Percentiles rank a stretch among this genome's conserved stretches.
These are phyloP conservation scores for Saccharomycopsis capsularis DNA, from an alignment of 805 yeast genomes.

Conservation along the genomic window DNA sequence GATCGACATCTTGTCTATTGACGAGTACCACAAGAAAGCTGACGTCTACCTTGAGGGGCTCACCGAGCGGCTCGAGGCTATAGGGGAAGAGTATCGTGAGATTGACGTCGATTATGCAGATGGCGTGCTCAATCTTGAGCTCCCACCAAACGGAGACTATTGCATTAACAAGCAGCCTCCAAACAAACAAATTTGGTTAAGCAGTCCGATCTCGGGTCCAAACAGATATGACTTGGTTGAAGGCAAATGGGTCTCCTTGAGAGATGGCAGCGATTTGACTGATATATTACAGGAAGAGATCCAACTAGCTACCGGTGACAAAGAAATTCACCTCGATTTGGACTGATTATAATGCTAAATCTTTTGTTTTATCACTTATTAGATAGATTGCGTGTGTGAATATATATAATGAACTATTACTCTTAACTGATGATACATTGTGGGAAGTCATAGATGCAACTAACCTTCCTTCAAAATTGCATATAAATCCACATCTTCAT, in stretches of 20 bases:
- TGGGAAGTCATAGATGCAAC: too few relatives aligned
- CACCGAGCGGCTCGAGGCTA: slow-evolving; percentile 56
- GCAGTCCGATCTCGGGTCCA: slow-evolving; percentile 92
- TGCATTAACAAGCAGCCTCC: slow-evolving; percentile 97
- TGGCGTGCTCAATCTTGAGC: slow-evolving; percentile 74
- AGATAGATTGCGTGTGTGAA: too few relatives aligned
- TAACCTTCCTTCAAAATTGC: too few relatives aligned
- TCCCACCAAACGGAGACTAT: slow-evolving; percentile 74
- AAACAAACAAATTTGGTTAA: slow-evolving; percentile 91
- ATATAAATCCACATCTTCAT: too few relatives aligned
- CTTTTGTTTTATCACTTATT: too few relatives aligned
- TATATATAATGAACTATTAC: too few relatives aligned
- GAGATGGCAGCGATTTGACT: slow-evolving; percentile 50
- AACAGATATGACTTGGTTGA: slow-evolving; percentile 68
- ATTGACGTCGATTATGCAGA: slow-evolving; percentile 71
- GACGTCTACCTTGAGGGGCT: slow-evolving; percentile 65
- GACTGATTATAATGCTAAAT: too few relatives aligned
- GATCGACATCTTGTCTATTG: slow-evolving; percentile 40
- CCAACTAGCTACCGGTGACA: slow-evolving; percentile 27
- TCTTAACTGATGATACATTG: too few relatives aligned
- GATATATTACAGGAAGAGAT: slow-evolving; percentile 48
- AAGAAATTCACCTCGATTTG: slow-evolving; percentile 18
- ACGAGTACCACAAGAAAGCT: slow-evolving; percentile 57
- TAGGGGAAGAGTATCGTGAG: slow-evolving; percentile 56
- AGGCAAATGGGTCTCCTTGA: slow-evolving; percentile 70